A percentile compares a stretch with the other conserved stretches of the same genome.
Conservation (phyloP, 1,139 yeast species). For the Blastobotrys serpentis region DNA sequence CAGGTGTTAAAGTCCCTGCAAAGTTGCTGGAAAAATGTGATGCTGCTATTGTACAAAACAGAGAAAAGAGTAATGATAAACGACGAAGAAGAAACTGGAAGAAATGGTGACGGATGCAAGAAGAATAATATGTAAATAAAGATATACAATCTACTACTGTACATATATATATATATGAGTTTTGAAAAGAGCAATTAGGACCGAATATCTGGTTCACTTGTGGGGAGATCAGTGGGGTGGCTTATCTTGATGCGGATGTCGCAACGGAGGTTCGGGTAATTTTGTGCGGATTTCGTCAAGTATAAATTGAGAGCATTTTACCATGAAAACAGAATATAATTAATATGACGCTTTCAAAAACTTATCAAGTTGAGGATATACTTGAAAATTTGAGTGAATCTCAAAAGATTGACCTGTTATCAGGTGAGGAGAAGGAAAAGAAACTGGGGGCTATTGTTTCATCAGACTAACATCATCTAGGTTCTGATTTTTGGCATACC, state of each 20-base stretch:
- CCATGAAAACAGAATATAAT: neutral
- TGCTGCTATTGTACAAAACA: neutral
- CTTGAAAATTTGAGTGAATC: constrained; percentile 46
- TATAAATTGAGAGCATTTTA: too few relatives aligned
- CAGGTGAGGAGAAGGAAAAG: too few relatives aligned
- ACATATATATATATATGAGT: neutral
- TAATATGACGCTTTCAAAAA: constrained; percentile 1
- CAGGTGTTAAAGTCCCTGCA: constrained; percentile 15
- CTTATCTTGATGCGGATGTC: neutral
- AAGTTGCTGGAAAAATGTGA: constrained; percentile 10
- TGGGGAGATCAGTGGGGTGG: too few relatives aligned
- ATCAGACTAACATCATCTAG: constrained; percentile 10
- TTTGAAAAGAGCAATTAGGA: neutral
- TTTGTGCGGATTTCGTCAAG: too few relatives aligned
- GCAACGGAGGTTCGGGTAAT: neutral
- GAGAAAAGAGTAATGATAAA: constrained; percentile 1
- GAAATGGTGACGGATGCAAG: neutral
- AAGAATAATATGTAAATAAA: neutral
- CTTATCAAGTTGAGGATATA: constrained; percentile 41
- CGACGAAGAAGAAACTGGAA: constrained; percentile 8
- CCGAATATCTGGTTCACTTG: too few relatives aligned
- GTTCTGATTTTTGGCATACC: constrained; percentile 50
- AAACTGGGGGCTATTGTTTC: too few relatives aligned
- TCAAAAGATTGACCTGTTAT: constrained; percentile 50
- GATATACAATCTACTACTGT: neutral